Percentiles rank a stretch among this genome's conserved stretches.
Evolutionary conservation across 192 early-diverging fungal genomes (phyloP).

Genomic region (Backusella parvicylindrica): DNA sequence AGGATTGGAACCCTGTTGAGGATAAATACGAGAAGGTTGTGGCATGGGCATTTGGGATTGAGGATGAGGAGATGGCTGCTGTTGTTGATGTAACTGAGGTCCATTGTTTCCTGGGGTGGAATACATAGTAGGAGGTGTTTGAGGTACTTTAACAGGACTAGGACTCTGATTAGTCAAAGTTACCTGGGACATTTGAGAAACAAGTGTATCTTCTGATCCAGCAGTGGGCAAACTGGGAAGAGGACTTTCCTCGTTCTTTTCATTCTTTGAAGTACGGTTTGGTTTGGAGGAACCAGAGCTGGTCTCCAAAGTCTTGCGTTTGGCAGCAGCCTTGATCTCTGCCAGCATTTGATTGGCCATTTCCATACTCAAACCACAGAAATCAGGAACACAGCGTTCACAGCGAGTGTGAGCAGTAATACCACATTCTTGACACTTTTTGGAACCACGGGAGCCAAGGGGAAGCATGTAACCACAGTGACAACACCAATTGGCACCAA

Average conservation of each 20-base stretch:
- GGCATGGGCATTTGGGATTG: background rate
- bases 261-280: background rate
- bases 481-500: slow-evolving; percentile 91
- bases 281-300: slow-evolving; percentile 7
- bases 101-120: background rate
- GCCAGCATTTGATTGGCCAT: slow-evolving; percentile 81
- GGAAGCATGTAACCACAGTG: slow-evolving; percentile 97
- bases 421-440: slow-evolving; percentile 69
- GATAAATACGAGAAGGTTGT: slow-evolving; percentile 8
- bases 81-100: background rate
- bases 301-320: slow-evolving; percentile 26
- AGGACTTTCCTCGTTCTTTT: background rate
- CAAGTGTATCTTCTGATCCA: background rate
- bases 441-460: slow-evolving; percentile 64
- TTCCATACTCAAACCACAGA: slow-evolving; percentile 85
- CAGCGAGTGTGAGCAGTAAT: slow-evolving; percentile 79
- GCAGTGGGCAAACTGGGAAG: background rate
- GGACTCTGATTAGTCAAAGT: background rate
- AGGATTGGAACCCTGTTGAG: background rate
- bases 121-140: slow-evolving; percentile 21
- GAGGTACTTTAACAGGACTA: slow-evolving; percentile 1
- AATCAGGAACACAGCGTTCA: slow-evolving; percentile 79
- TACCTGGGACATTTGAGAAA: slow-evolving; percentile 14
- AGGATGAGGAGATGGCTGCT: background rate
- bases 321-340: slow-evolving; percentile 67